Percentiles rank a stretch among this genome's conserved stretches.
Conservation (phyloP, 2,329 filamentous ascomycete genomes). For the Geoglossum cookeanum region DNA sequence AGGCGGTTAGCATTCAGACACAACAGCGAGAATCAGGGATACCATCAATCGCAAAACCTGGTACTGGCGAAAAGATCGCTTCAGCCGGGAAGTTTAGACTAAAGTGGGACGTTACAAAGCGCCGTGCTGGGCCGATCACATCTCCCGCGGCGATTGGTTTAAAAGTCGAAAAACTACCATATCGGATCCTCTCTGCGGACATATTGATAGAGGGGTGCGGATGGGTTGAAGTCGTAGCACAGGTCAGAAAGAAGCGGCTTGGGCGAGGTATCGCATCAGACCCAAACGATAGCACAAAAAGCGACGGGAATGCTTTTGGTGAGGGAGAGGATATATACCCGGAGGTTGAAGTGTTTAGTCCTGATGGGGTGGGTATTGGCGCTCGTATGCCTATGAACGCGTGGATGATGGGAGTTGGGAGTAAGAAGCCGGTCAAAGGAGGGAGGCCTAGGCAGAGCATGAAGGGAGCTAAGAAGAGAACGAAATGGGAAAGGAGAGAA, state of each 20-base stretch:
- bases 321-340: slow-evolving; percentile 33
- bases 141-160: slow-evolving; percentile 37
- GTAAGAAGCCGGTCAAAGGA: slow-evolving; percentile 30
- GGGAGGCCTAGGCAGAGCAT: slow-evolving; percentile 48
- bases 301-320: slow-evolving; percentile 4
- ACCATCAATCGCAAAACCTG: slow-evolving; percentile 42
- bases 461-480: slow-evolving; percentile 38
- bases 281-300: slow-evolving; percentile 7
- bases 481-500: slow-evolving; percentile 20
- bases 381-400: slow-evolving; percentile 49
- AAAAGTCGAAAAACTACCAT: slow-evolving; percentile 53
- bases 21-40: slow-evolving; percentile 41
- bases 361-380: slow-evolving; percentile 63
- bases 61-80: slow-evolving; percentile 35
- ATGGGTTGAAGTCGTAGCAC: slow-evolving; percentile 76
- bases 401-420: slow-evolving; percentile 40
- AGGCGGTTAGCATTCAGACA: slow-evolving; percentile 55
- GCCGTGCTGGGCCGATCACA: slow-evolving; percentile 55
- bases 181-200: slow-evolving; percentile 61
- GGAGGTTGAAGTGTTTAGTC: slow-evolving; percentile 66
- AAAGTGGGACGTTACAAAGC: slow-evolving; percentile 65
- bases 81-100: slow-evolving; percentile 61
- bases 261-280: slow-evolving; percentile 15
- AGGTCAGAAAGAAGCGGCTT: slow-evolving; percentile 46
- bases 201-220: slow-evolving; percentile 82